Percentiles rank a stretch among this genome's conserved stretches.
These are phyloP conservation scores for Acanthochlamys bracteata DNA, from an alignment of 106 monocot species.

Conservation along the genomic window DNA sequence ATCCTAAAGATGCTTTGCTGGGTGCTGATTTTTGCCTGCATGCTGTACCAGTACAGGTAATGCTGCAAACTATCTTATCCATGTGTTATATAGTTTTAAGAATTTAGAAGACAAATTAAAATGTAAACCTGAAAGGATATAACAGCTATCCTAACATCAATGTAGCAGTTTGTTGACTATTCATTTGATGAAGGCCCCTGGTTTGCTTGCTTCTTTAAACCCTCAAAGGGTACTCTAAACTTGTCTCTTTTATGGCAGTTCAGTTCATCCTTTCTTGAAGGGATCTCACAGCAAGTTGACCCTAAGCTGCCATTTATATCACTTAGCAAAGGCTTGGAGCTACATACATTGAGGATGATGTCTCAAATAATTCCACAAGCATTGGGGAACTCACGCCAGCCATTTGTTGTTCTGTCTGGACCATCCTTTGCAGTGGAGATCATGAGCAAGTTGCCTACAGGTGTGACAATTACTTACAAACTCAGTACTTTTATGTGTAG, in stretches of 20 bases:
- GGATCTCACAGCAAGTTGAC: constrained; percentile 71
- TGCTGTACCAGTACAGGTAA: constrained; percentile 97
- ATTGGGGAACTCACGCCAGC: constrained; percentile 72
- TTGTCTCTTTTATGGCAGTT: constrained; percentile 61
- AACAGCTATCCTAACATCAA: too few relatives aligned
- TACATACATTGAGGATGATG: constrained; percentile 88
- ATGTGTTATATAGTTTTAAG: not conserved
- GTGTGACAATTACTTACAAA: constrained; percentile 17
- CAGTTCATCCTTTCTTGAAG: constrained; percentile 91
- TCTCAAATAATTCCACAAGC: constrained; percentile 91
- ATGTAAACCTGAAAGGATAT: too few relatives aligned
- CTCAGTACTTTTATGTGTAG: not conserved
- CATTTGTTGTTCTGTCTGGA: constrained; percentile 77
- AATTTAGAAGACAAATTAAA: too few relatives aligned
- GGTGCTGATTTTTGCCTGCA: constrained; percentile 96
- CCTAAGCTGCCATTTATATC: constrained; percentile 92
- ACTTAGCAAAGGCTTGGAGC: constrained; percentile 90
- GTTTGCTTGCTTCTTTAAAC: too few relatives aligned
- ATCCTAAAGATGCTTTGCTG: constrained; percentile 57
- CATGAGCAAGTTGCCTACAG: constrained; percentile 94
- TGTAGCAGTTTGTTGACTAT: not conserved
- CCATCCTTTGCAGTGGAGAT: constrained; percentile 92
- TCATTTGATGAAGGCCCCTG: not conserved
- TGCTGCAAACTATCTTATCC: not conserved
- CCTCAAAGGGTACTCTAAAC: constrained; percentile 6